Base-by-base conservation (phyloP, 345 rosid species). In the Isatis tinctoria region DNA sequence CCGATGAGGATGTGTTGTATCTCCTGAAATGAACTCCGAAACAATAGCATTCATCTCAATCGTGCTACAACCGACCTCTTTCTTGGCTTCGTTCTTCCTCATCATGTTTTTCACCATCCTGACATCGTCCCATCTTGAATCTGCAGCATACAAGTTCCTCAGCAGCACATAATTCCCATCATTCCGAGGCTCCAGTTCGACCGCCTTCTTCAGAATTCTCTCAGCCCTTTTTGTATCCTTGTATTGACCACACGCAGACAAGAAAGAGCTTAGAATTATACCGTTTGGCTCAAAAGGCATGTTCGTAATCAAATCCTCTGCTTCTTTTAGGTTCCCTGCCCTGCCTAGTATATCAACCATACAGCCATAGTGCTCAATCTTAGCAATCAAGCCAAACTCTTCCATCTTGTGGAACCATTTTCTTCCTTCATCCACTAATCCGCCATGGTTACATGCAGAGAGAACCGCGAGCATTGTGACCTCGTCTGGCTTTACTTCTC, bases 371-470 rank as follows among this genome's bases (percentile, higher is more conserved):
- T 89, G 93, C 81, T 87, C 96, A 57, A 87, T 82, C 77, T 70
- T 85, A 4, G 84, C 85, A 48, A 32, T 77, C 39, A 92, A 70
- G 18, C 84, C 83, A 61, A 87, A 80, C 14, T 67, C 78, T 32
- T 63, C 72, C 88, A 92, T 88, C 56, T 76, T 83, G 60, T 71
- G 64, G 75, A 92, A 85, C 96, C 86, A 85, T 52, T 64, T 82
- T 83, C 79, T 89, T 63, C 96, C 96, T 82, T 89, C 93, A 58
- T 82, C 84, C 35, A 88, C 80, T 28, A 89, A 73, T 59, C 97
- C 97, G 3, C 87, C 86, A 53, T 92, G 97, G 80, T 82, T 87
- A 73, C 97, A 89, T 41, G 97, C 97, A 22, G 92, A 85, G 43
- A 92, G 79, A 57, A 85, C 86, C 3, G 85, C 88, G 0, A 88